phyloP scores from a whole-genome alignment of 1,284 basidiomycete species.

The Leccinum angustisporum region DNA sequence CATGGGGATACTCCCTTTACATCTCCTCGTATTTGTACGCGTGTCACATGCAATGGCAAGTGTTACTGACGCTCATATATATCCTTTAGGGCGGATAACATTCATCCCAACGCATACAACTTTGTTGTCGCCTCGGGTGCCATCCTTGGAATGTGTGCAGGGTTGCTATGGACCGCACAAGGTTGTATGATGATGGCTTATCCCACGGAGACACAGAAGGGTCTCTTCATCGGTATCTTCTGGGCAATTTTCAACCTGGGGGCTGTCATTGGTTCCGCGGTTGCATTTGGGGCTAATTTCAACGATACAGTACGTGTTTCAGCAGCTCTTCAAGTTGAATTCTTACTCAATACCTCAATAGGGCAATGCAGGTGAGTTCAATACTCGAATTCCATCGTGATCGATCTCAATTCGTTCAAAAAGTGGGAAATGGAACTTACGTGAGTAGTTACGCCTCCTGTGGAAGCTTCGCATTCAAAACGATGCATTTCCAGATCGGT shows the following conservation, averaged over 20 bases:
- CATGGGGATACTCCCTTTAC: conserved; percentile 70
- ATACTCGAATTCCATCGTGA: background rate
- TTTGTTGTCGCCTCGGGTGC: conserved; percentile 81
- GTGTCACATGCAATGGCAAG: background rate
- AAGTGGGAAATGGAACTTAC: conserved; percentile 62
- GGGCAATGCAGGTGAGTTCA: conserved; percentile 27
- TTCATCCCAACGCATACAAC: conserved; percentile 54
- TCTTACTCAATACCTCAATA: conserved; percentile 3
- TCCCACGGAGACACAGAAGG: conserved; percentile 77
- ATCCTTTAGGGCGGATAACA: conserved; percentile 57
- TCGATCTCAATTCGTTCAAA: conserved; percentile 9
- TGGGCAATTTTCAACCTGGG: conserved; percentile 79
- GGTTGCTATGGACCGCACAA: conserved; percentile 84
- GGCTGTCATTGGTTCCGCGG: conserved; percentile 66
- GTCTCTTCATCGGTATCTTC: conserved; percentile 73
- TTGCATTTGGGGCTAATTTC: conserved; percentile 60
- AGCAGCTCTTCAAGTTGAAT: background rate
- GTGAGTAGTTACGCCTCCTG: conserved; percentile 37
- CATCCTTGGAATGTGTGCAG: conserved; percentile 81
- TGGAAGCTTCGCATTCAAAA: background rate
- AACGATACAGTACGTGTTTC: conserved; percentile 41
- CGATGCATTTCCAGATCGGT: conserved; percentile 51
- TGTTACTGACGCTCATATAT: background rate
- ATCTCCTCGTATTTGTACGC: conserved; percentile 70
- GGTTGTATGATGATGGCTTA: conserved; percentile 84